Evolutionary conservation across 768 basidiomycete species (phyloP).

Genomic region (Panaeolus cyanescens): DNA sequence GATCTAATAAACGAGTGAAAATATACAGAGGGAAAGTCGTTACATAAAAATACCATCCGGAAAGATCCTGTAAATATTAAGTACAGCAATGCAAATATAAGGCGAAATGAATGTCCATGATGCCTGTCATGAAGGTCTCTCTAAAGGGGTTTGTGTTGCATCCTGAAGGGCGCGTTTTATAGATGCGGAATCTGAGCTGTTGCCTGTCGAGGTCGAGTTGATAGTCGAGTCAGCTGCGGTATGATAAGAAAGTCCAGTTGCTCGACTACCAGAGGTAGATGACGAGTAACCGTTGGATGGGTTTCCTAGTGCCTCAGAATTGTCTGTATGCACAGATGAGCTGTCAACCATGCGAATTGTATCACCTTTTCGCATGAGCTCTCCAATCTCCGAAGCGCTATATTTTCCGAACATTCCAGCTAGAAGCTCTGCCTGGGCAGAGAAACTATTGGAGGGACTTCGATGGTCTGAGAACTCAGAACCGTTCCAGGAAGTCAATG

Average conservation of each 20-base stretch:
- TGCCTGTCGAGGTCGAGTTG: neutral
- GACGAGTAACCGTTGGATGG: conserved; percentile 3
- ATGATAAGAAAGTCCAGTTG: conserved; percentile 10
- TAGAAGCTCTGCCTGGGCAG: conserved; percentile 32
- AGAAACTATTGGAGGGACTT: conserved; percentile 37
- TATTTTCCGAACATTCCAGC: conserved; percentile 19
- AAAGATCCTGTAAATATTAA: neutral
- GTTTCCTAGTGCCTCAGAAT: conserved; percentile 13
- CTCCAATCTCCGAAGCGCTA: conserved; percentile 23
- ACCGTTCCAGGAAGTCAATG: conserved; percentile 29
- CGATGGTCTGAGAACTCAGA: conserved; percentile 25
- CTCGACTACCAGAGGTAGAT: conserved; percentile 9
- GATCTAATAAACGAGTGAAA: neutral
- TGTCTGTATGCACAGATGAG: conserved; percentile 10
- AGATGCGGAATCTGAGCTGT: neutral
- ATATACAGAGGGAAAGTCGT: neutral
- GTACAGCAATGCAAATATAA: neutral
- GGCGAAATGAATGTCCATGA: neutral
- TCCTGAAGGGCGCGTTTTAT: neutral
- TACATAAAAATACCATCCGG: neutral
- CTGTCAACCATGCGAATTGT: conserved; percentile 24
- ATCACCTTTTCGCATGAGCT: conserved; percentile 32
- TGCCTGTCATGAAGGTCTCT: neutral
- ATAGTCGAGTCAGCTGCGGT: conserved; percentile 6
- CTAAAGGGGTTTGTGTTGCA: neutral